Conservation (phyloP, 2,329 filamentous ascomycete genomes). For the Verticillium isaacii region DNA sequence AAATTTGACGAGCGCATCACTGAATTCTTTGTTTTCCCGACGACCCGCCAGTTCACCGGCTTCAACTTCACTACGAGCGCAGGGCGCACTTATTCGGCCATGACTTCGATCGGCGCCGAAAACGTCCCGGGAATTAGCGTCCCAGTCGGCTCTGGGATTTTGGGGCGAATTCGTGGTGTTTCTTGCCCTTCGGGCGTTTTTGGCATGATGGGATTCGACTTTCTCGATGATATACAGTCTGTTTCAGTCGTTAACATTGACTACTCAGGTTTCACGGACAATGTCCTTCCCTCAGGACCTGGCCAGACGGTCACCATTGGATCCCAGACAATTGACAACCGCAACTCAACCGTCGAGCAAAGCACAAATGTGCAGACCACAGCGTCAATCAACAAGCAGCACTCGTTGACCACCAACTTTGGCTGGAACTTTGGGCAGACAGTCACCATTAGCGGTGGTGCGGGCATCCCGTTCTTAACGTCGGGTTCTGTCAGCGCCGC, state of each 20-base stretch:
- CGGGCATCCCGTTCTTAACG: slow-evolving; percentile 7
- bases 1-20: slow-evolving; percentile 2
- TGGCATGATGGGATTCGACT: slow-evolving; percentile 10
- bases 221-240: slow-evolving; percentile 12
- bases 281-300: slow-evolving; percentile 8
- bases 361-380: slow-evolving; percentile 9
- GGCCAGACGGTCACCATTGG: slow-evolving; percentile 10
- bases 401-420: slow-evolving; percentile 5
- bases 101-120: not conserved
- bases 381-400: slow-evolving; percentile 8
- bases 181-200: slow-evolving; percentile 8
- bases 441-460: slow-evolving; percentile 5
- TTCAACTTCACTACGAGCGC: slow-evolving; percentile 6
- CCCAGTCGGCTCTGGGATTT: slow-evolving; percentile 7
- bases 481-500: slow-evolving; percentile 2
- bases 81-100: slow-evolving; percentile 1
- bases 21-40: slow-evolving; percentile 3
- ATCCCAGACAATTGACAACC: slow-evolving; percentile 13
- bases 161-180: slow-evolving; percentile 8
- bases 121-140: slow-evolving; percentile 1
- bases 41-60: not conserved
- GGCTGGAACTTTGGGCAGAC: slow-evolving; percentile 6
- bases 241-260: slow-evolving; percentile 11
- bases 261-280: slow-evolving; percentile 11
- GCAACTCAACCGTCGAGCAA: slow-evolving; percentile 11